A percentile compares a stretch with the other conserved stretches of the same genome.
phyloP scores from a whole-genome alignment of 768 basidiomycete genomes.

The Cystofilobasidium capitatum region DNA sequence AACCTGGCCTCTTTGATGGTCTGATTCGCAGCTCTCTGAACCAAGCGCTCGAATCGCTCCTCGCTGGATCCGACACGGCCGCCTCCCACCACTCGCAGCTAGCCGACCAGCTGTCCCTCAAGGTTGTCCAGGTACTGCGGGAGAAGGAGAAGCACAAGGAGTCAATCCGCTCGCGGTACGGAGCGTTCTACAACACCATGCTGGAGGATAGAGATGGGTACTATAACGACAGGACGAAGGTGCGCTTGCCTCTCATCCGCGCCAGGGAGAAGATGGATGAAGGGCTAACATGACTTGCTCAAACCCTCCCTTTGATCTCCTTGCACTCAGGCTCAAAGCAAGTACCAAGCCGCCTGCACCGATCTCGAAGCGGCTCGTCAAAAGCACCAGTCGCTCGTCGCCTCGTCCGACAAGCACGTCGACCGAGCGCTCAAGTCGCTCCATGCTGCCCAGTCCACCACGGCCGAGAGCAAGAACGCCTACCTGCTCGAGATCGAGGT shows the following conservation, averaged over 20 bases:
- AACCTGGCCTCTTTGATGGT: not conserved
- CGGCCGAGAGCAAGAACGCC: conserved; percentile 19
- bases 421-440: conserved; percentile 40
- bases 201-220: conserved; percentile 13
- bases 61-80: conserved; percentile 51
- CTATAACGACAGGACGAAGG: conserved; percentile 20
- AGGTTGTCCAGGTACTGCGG: conserved; percentile 58
- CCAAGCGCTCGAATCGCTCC: conserved; percentile 58
- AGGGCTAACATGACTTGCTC: no score
- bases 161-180: conserved; percentile 35
- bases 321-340: conserved; percentile 3
- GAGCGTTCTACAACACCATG: conserved; percentile 12
- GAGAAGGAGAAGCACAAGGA: conserved; percentile 55
- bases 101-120: conserved; percentile 52
- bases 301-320: not conserved
- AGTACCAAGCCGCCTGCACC: conserved; percentile 20
- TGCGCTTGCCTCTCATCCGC: not conserved
- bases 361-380: conserved; percentile 20
- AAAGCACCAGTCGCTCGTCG: conserved; percentile 15
- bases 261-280: no score
- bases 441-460: not conserved
- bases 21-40: conserved; percentile 53
- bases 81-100: conserved; percentile 62
- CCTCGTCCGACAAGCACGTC: conserved; percentile 43
- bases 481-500: conserved; percentile 33